phyloP scores from a whole-genome alignment of 495 filamentous ascomycete genomes.

The Penicillium soppii region DNA sequence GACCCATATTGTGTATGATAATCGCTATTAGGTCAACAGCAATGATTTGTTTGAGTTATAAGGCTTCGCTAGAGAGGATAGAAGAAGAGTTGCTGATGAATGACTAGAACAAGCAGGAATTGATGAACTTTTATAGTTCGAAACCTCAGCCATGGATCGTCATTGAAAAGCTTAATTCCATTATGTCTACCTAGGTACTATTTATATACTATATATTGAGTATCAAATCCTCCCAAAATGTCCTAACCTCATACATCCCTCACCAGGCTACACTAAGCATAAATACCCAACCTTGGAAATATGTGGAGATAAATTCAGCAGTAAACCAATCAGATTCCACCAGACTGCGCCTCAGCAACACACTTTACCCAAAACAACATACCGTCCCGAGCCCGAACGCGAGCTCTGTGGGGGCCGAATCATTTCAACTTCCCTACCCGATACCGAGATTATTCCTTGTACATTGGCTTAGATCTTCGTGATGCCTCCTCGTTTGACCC shows the following conservation, averaged over 20 bases:
- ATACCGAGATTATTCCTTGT: neutral
- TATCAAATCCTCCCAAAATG: no score
- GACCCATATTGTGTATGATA: constrained; percentile 10
- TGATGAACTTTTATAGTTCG: no score
- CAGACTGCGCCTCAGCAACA: neutral
- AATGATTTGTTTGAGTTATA: no score
- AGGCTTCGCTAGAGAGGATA: no score
- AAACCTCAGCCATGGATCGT: no score
- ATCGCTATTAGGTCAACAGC: neutral
- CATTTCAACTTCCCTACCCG: neutral
- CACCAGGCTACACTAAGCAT: neutral
- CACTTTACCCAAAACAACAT: constrained; percentile 13
- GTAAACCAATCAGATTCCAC: neutral
- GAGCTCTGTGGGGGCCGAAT: constrained; percentile 7
- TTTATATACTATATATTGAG: no score
- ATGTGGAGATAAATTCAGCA: neutral
- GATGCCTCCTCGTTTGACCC: constrained; percentile 23
- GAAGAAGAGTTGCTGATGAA: no score
- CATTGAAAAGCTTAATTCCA: no score
- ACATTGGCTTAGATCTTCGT: neutral
- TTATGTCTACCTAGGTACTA: no score
- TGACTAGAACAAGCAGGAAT: no score
- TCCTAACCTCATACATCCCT: neutral
- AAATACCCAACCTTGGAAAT: neutral
- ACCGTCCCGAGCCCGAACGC: constrained; percentile 14